Conservation (phyloP, 2,329 filamentous ascomycete species). For the Alternaria atra region DNA sequence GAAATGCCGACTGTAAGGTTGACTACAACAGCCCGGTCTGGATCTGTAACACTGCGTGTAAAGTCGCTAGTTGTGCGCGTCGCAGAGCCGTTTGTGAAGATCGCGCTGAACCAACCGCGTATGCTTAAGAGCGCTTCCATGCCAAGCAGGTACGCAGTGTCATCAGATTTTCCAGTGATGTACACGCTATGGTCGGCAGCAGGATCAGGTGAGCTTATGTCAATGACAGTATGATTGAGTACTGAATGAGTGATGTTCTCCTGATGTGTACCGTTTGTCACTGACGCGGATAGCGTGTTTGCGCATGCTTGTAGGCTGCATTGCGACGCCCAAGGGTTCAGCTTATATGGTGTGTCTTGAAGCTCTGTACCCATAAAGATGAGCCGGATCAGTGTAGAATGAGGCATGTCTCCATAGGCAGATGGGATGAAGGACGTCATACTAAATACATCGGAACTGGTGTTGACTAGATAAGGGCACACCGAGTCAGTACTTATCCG, state of each 20-base stretch:
- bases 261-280: constrained; percentile 24
- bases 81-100: constrained; percentile 27
- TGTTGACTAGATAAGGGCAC: constrained; percentile 8
- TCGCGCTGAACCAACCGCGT: constrained; percentile 22
- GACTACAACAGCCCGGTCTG: constrained; percentile 23
- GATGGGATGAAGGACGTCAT: constrained; percentile 28
- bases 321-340: constrained; percentile 23
- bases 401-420: constrained; percentile 25
- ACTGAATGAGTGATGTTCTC: constrained; percentile 21
- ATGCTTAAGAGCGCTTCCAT: constrained; percentile 23
- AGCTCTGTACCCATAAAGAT: constrained; percentile 26
- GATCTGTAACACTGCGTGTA: constrained; percentile 23
- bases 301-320: constrained; percentile 22
- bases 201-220: constrained; percentile 19
- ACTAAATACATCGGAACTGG: constrained; percentile 26
- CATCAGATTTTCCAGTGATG: constrained; percentile 10
- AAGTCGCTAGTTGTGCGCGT: constrained; percentile 24
- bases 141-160: constrained; percentile 15
- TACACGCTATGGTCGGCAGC: constrained; percentile 20
- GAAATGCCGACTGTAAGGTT: constrained; percentile 27
- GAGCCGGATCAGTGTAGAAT: constrained; percentile 21
- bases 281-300: constrained; percentile 18
- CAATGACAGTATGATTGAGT: constrained; percentile 18
- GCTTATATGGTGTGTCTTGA: constrained; percentile 11
- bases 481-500: not conserved